A percentile compares a stretch with the other conserved stretches of the same genome.
Conservation (phyloP, 2,329 filamentous ascomycete species). For the Sclerotinia spermophila region DNA sequence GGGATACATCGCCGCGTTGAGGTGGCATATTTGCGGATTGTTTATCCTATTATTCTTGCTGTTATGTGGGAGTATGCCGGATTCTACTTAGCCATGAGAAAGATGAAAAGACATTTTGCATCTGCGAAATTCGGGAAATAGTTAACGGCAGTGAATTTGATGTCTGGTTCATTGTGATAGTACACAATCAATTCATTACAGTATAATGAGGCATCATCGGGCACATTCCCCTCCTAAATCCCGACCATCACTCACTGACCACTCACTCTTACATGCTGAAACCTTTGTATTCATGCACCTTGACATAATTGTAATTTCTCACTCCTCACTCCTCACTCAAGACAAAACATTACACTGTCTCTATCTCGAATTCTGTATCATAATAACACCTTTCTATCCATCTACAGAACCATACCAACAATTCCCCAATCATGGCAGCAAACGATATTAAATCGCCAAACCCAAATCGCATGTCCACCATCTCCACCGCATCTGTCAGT, state of each 20-base stretch:
- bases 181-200: background rate
- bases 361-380: background rate
- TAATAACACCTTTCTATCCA: background rate
- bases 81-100: conserved; percentile 3
- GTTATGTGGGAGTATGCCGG: conserved; percentile 1
- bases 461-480: conserved; percentile 24
- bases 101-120: background rate
- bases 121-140: background rate
- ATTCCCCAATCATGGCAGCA: conserved; percentile 19
- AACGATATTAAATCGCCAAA: conserved; percentile 24
- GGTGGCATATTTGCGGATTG: conserved; percentile 28
- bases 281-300: conserved; percentile 1
- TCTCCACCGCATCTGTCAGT: conserved; percentile 27
- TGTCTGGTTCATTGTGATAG: background rate
- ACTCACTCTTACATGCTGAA: background rate
- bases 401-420: background rate
- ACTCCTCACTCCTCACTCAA: background rate
- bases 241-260: conserved; percentile 5
- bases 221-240: background rate
- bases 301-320: background rate
- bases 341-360: background rate
- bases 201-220: background rate
- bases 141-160: background rate
- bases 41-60: background rate
- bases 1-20: conserved; percentile 32